A percentile compares a stretch with the other conserved stretches of the same genome.
Conservation (phyloP, 345 rosid genomes). For the Acer saccharum region DNA sequence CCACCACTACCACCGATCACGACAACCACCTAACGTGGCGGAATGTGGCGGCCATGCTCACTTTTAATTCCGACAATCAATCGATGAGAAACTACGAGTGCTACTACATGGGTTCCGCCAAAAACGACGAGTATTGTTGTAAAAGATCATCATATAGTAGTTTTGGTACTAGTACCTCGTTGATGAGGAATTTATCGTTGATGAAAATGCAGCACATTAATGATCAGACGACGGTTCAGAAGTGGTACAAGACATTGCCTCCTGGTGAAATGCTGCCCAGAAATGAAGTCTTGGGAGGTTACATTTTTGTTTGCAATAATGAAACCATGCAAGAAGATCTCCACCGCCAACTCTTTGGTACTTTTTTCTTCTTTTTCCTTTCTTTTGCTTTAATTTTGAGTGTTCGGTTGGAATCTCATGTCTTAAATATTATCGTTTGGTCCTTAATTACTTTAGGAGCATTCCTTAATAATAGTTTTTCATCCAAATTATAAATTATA, state of each 20-base stretch:
- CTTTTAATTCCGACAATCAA: not conserved
- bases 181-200: not conserved
- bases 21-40: not conserved
- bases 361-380: not conserved
- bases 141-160: not conserved
- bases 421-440: not conserved
- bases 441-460: not conserved
- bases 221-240: not conserved
- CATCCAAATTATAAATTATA: not conserved
- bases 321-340: conserved; percentile 68
- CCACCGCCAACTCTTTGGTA: conserved; percentile 60
- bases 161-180: too few relatives aligned
- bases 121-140: not conserved
- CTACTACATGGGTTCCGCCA: not conserved
- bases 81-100: not conserved
- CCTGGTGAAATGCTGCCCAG: conserved; percentile 39
- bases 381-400: not conserved
- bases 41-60: not conserved
- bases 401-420: not conserved
- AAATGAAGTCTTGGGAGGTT: conserved; percentile 56
- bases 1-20: not conserved
- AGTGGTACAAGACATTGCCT: conserved; percentile 41
- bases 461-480: not conserved
- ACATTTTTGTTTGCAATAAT: conserved; percentile 65
- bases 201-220: not conserved